These are phyloP conservation scores for Cryptococcus sp. DNA, from an alignment of 1,284 basidiomycete genomes.

Conservation along the genomic window DNA sequence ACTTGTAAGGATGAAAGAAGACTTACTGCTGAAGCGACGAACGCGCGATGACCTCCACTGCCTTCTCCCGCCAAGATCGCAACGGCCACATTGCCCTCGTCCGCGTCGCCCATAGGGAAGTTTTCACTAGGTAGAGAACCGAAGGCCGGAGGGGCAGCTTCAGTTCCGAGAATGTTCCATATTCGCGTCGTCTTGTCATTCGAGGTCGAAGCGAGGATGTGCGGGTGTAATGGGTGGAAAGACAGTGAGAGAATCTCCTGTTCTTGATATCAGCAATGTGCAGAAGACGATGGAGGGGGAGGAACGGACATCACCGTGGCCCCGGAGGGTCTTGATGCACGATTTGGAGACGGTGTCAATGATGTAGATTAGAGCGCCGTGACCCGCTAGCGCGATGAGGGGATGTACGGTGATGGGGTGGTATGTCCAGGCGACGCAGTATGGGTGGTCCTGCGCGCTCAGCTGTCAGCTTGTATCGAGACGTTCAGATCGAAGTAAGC, in stretches of 20 bases:
- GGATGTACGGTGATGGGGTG: slow-evolving; percentile 36
- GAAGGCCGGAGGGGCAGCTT: slow-evolving; percentile 1
- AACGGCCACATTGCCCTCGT: slow-evolving; percentile 31
- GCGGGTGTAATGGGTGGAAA: slow-evolving; percentile 33
- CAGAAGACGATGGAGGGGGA: not conserved
- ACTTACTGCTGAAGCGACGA: slow-evolving; percentile 26
- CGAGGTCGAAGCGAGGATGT: slow-evolving; percentile 44
- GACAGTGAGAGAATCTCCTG: slow-evolving; percentile 32
- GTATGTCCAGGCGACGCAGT: slow-evolving; percentile 35
- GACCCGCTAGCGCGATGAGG: slow-evolving; percentile 32
- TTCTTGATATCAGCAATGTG: not conserved
- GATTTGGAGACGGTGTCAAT: slow-evolving; percentile 17
- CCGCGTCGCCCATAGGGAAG: slow-evolving; percentile 36
- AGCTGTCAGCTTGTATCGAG: not conserved
- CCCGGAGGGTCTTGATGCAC: slow-evolving; percentile 22
- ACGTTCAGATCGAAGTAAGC: not conserved
- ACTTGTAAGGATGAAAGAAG: not conserved
- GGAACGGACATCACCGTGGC: slow-evolving; percentile 41
- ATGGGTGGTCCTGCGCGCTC: slow-evolving; percentile 18
- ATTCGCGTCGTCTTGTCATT: slow-evolving; percentile 41
- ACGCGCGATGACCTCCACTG: slow-evolving; percentile 26
- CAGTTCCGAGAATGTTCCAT: slow-evolving; percentile 37
- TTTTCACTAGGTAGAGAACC: slow-evolving; percentile 17
- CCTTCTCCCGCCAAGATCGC: slow-evolving; percentile 32
- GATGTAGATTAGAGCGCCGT: slow-evolving; percentile 29